Percentiles rank a stretch among this genome's conserved stretches.
phyloP scores from a whole-genome alignment of 176 grass and related monocot species.

The Carex parvula region DNA sequence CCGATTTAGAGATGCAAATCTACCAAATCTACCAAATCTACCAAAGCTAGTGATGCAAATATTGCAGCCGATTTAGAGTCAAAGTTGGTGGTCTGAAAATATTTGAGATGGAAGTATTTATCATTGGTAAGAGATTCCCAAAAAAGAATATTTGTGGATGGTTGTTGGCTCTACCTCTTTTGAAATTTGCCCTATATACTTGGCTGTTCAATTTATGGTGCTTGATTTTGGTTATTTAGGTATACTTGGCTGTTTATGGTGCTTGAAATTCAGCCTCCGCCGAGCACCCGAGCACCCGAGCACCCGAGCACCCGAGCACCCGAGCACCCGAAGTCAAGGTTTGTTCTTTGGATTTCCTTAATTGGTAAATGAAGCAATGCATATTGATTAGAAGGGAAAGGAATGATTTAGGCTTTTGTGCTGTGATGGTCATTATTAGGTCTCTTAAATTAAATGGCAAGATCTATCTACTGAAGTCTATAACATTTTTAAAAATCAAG shows the following conservation, averaged over 20 bases:
- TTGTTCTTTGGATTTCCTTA: neutral
- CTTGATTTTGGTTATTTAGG: neutral
- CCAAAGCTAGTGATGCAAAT: too few species aligned
- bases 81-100: conserved; percentile 76
- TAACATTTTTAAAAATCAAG: neutral
- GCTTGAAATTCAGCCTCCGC: too few species aligned
- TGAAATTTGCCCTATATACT: neutral
- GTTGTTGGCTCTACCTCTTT: neutral
- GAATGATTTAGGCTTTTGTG: neutral
- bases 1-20: too few species aligned
- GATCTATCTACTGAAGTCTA: neutral
- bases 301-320: too few species aligned
- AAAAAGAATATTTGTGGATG: neutral
- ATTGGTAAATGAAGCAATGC: conserved; percentile 14
- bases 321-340: neutral
- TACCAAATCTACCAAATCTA: too few species aligned
- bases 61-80: conserved; percentile 73
- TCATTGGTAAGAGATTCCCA: neutral
- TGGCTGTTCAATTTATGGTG: neutral
- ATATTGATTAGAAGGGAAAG: neutral
- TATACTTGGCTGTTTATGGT: too few species aligned
- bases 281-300: too few species aligned
- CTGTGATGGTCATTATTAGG: neutral
- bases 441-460: neutral
- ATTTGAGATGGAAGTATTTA: conserved; percentile 4